phyloP scores from a whole-genome alignment of 2,329 filamentous ascomycete genomes.

The Colletotrichum salicis region DNA sequence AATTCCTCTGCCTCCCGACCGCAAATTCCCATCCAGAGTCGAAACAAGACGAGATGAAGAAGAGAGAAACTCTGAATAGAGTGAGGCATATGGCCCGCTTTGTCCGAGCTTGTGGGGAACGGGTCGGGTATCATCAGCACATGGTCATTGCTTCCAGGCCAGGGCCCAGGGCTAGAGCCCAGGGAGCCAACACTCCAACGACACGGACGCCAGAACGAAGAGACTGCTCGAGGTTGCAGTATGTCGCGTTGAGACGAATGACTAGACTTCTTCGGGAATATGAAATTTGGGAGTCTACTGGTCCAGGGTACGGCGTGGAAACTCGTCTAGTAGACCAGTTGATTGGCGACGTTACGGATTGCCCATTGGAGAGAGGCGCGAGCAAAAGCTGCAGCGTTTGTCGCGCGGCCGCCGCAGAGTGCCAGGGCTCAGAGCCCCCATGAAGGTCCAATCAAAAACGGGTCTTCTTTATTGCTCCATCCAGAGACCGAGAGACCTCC shows the following conservation, averaged over 20 bases:
- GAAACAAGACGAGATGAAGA: not conserved
- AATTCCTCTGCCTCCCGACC: not conserved
- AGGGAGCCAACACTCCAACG: slow-evolving; percentile 1
- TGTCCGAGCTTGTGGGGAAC: not conserved
- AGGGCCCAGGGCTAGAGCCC: slow-evolving; percentile 10
- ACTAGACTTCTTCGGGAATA: slow-evolving; percentile 6
- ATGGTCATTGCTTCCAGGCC: slow-evolving; percentile 18
- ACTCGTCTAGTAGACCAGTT: not conserved
- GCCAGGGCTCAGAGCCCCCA: not conserved
- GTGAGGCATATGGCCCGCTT: not conserved
- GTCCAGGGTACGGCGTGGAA: not conserved
- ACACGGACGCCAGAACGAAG: not conserved
- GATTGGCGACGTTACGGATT: slow-evolving; percentile 17
- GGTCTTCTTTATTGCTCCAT: slow-evolving; percentile 20
- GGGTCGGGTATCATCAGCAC: slow-evolving; percentile 16
- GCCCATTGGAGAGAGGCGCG: not conserved
- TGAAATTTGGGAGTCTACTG: not conserved
- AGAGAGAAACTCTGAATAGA: not conserved
- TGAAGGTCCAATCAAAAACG: slow-evolving; percentile 1
- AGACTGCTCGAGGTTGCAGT: slow-evolving; percentile 7
- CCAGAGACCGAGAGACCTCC: not conserved
- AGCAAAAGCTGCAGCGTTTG: not conserved
- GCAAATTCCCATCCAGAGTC: not conserved
- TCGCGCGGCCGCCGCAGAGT: slow-evolving; percentile 14
- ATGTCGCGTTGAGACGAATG: not conserved